These are phyloP conservation scores for Lactifluus subvellereus DNA, from an alignment of 768 basidiomycete genomes.

Conservation along the genomic window DNA sequence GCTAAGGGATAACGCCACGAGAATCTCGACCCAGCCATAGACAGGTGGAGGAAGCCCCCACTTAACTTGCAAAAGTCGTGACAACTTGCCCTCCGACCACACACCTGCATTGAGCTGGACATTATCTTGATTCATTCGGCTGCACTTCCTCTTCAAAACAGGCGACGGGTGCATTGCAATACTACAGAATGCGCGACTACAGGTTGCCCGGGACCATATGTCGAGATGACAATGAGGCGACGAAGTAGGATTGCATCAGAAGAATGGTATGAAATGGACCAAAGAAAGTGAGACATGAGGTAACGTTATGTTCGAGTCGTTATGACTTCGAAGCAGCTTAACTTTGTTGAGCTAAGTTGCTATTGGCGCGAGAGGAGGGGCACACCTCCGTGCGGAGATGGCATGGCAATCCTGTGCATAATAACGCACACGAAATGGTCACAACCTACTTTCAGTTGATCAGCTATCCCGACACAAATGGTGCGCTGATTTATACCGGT, in stretches of 20 bases:
- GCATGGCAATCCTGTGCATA: background rate
- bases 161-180: background rate
- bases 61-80: background rate
- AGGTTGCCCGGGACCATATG: background rate
- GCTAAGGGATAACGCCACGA: background rate
- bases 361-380: too few relatives aligned
- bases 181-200: background rate
- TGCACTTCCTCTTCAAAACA: background rate
- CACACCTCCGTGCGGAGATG: constrained; percentile 4
- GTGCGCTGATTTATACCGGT: background rate
- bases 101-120: background rate
- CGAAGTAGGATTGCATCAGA: background rate
- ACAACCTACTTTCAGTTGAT: background rate
- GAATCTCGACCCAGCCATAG: background rate
- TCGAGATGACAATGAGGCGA: background rate
- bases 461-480: background rate
- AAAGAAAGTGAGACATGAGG: background rate
- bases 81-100: background rate
- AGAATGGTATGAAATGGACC: background rate
- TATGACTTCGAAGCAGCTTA: background rate
- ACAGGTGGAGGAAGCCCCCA: background rate
- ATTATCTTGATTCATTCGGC: background rate
- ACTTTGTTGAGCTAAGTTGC: background rate
- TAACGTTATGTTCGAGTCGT: background rate
- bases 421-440: background rate